Evolutionary conservation across 768 basidiomycete species (phyloP).

Genomic region (Lactarius indigo): DNA sequence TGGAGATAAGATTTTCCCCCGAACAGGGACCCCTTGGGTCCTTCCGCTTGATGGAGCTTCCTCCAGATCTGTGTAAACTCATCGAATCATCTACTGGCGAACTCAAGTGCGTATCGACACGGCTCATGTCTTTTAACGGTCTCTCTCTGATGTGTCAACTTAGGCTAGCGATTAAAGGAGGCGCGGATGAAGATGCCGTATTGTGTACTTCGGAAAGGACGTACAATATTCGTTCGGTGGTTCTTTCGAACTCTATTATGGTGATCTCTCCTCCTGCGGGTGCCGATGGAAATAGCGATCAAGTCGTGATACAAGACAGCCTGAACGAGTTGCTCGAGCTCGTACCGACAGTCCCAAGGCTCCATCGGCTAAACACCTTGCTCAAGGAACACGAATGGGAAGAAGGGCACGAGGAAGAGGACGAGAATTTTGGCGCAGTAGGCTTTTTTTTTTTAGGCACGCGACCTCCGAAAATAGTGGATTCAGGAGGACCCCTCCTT

Average conservation of each 20-base stretch:
- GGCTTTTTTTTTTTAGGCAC: conserved; percentile 1
- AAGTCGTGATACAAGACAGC: conserved; percentile 72
- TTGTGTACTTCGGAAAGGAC: conserved; percentile 81
- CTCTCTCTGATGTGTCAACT: conserved; percentile 16
- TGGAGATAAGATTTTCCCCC: conserved; percentile 51
- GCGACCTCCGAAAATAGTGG: background rate
- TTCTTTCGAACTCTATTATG: conserved; percentile 82
- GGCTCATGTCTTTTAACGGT: conserved; percentile 11
- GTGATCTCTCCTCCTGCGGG: conserved; percentile 53
- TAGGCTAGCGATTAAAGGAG: conserved; percentile 66
- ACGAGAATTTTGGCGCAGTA: conserved; percentile 33
- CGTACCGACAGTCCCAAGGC: conserved; percentile 67
- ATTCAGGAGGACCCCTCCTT: background rate
- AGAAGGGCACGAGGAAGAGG: conserved; percentile 55
- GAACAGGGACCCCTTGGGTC: conserved; percentile 46
- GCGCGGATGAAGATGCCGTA: conserved; percentile 80
- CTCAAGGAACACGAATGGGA: conserved; percentile 69
- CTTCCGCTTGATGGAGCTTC: conserved; percentile 73
- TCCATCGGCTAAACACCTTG: conserved; percentile 60
- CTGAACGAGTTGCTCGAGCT: conserved; percentile 84
- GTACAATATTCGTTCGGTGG: conserved; percentile 80
- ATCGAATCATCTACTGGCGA: conserved; percentile 47
- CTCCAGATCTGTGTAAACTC: conserved; percentile 59
- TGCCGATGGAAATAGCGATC: conserved; percentile 35
- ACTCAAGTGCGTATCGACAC: conserved; percentile 8